Evolutionary conservation across 441 rosid genomes (phyloP), one percentile per base, ranked within the genome.

Genomic region (Gossypium trilobum): DNA sequence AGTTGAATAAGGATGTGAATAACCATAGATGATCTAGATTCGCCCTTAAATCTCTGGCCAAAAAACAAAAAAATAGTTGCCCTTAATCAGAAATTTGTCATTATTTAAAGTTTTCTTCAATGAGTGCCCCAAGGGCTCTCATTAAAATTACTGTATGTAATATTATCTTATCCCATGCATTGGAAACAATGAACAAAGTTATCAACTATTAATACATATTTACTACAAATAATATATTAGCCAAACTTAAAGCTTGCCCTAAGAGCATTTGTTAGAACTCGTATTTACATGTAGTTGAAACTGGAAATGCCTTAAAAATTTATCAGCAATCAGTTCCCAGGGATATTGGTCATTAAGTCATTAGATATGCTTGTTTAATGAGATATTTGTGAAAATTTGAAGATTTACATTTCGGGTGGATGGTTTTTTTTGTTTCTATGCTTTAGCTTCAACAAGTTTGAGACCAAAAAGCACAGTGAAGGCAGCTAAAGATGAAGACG

Each of bases 401-500:
- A 56, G 33, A 7, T 31, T 1, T 23, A 7, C 42, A 31, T 52
- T 36, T 48, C 52, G 13, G n/a, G 42, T 42, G 65, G 44, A 2
- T 7, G 3, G 3, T 23, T 3, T 14, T 48, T 48, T n/a, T 2
- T 16, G 20, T 68, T 33, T 59, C 55, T 33, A 76, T 84, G 29
- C 44, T 61, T 31, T 51, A 42, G 36, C 60, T 91, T 93, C 85
- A 72, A 68, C 89, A 73, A 87, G 83, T 71, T 42, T 80, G 74
- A 82, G 85, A 70, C 86, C 93, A 8, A 93, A 89, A 83, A 64
- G 70, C 61, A 39, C 87, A 7, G 73, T 14, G 10, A 91, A 86
- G 83, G 85, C 69, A 62, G 25, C 83, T 9, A 83, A 78, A 36
- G 82, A 85, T 16, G 90, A 89, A 75, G 98, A 86, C n/a, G 88